A percentile compares a stretch with the other conserved stretches of the same genome.
Conservation (phyloP, 1,284 basidiomycete species). For the Mycosarcoma mackinlayi region DNA sequence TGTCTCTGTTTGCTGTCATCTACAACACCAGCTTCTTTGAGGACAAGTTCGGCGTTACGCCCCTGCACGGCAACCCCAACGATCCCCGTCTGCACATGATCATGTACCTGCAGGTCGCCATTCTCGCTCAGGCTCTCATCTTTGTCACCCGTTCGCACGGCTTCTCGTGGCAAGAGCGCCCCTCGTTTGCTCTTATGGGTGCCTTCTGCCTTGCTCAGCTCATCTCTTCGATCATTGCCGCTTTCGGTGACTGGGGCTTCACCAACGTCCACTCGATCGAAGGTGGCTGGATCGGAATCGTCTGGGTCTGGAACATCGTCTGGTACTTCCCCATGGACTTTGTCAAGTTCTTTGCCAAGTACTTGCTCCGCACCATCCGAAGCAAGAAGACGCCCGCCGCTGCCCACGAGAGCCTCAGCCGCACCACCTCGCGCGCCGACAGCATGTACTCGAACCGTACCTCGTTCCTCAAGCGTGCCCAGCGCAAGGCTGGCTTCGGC, state of each 20-base stretch:
- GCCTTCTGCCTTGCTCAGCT: constrained; percentile 94
- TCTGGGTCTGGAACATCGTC: constrained; percentile 82
- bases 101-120: constrained; percentile 90
- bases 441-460: constrained; percentile 93
- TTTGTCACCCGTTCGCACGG: constrained; percentile 95
- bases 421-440: constrained; percentile 90
- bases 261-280: constrained; percentile 52
- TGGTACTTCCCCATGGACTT: constrained; percentile 95
- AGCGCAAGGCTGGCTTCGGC: constrained; percentile 84
- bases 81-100: constrained; percentile 73
- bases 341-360: constrained; percentile 94
- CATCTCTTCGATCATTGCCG: constrained; percentile 93
- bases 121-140: constrained; percentile 97
- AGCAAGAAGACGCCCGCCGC: constrained; percentile 70
- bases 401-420: constrained; percentile 78
- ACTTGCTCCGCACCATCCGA: constrained; percentile 70
- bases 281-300: constrained; percentile 90
- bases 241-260: constrained; percentile 75
- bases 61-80: constrained; percentile 69
- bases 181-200: constrained; percentile 84
- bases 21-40: constrained; percentile 90
- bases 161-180: constrained; percentile 98
- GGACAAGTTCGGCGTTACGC: constrained; percentile 80
- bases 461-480: constrained; percentile 85
- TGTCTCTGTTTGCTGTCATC: constrained; percentile 76